A percentile compares a stretch with the other conserved stretches of the same genome.
Conservation (phyloP, 768 basidiomycete species). For the Tricholoma matsutake region DNA sequence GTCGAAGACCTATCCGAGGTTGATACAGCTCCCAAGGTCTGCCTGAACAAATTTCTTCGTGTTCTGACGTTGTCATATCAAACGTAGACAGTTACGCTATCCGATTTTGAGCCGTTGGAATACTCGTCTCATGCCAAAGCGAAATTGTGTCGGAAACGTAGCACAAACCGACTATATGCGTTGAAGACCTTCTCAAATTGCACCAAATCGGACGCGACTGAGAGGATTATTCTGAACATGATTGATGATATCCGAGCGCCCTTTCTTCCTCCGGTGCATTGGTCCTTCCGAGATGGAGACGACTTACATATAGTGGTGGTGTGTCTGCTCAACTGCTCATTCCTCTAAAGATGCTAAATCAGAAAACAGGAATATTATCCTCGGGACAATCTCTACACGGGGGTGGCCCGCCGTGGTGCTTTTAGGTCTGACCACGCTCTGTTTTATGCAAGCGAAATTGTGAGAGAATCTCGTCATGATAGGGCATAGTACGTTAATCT, state of each 20-base stretch:
- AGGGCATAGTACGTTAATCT: neutral
- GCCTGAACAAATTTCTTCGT: neutral
- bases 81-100: slow-evolving; percentile 21
- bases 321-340: slow-evolving; percentile 5
- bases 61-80: neutral
- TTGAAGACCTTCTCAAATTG: slow-evolving; percentile 21
- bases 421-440: slow-evolving; percentile 33
- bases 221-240: slow-evolving; percentile 34
- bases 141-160: slow-evolving; percentile 24
- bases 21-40: slow-evolving; percentile 16
- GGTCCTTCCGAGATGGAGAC: slow-evolving; percentile 39
- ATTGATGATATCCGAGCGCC: slow-evolving; percentile 31
- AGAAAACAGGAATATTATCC: slow-evolving; percentile 31
- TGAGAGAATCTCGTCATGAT: slow-evolving; percentile 20
- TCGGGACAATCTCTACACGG: slow-evolving; percentile 21
- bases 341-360: neutral
- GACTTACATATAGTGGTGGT: slow-evolving; percentile 41
- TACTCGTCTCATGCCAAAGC: slow-evolving; percentile 7
- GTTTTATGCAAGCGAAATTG: slow-evolving; percentile 49
- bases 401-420: slow-evolving; percentile 28
- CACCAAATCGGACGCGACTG: slow-evolving; percentile 20
- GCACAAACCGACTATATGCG: slow-evolving; percentile 31
- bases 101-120: slow-evolving; percentile 35
- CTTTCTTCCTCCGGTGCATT: slow-evolving; percentile 38
- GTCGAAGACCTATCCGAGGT: slow-evolving; percentile 26